These are phyloP conservation scores for Agrostemma githago DNA, from an alignment of 148 eudicot species.

Conservation along the genomic window DNA sequence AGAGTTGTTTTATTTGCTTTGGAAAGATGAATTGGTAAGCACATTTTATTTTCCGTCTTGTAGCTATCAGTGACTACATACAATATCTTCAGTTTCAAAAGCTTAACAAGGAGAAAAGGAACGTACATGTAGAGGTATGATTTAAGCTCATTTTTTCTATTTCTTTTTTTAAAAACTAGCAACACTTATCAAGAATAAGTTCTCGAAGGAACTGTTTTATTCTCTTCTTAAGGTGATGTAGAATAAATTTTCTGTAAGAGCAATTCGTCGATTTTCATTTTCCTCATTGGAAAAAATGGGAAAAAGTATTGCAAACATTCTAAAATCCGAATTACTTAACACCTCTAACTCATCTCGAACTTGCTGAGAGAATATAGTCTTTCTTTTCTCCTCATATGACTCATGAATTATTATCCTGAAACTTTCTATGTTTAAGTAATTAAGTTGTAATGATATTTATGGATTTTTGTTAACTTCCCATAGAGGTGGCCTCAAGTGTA, in stretches of 20 bases:
- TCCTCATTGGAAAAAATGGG: background rate
- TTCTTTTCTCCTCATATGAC: background rate
- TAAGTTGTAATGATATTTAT: background rate
- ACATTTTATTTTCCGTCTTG: conserved; percentile 21
- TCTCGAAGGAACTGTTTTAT: background rate
- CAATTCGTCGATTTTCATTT: background rate
- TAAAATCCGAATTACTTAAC: too few relatives aligned
- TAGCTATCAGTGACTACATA: conserved; percentile 86
- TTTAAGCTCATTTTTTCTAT: background rate
- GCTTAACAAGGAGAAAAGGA: conserved; percentile 78
- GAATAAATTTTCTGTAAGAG: background rate
- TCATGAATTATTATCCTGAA: background rate
- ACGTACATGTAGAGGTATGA: conserved; percentile 87
- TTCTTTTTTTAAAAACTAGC: background rate
- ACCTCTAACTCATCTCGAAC: background rate
- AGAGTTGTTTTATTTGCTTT: conserved; percentile 9
- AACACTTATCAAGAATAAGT: background rate
- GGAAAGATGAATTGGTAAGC: background rate
- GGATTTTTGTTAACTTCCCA: background rate
- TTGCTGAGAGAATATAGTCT: too few relatives aligned
- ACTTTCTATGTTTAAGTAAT: background rate
- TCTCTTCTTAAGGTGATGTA: background rate
- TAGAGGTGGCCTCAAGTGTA: too few relatives aligned
- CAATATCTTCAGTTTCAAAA: conserved; percentile 91
- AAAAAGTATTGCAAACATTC: background rate